Base-by-base conservation (phyloP, 257 asterid genomes). In the Nemophila menziesii region DNA sequence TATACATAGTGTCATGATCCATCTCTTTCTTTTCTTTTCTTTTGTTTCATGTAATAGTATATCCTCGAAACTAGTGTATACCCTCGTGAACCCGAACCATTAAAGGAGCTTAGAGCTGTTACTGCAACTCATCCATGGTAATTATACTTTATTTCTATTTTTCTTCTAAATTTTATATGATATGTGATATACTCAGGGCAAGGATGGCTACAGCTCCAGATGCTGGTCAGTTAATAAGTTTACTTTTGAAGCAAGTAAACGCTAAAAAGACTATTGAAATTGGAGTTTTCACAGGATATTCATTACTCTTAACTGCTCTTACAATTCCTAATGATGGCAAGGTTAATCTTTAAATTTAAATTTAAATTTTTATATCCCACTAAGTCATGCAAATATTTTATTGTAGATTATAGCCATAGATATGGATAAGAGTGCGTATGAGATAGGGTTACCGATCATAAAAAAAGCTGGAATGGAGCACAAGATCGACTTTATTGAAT, bases 201-300 rank as follows among this genome's bases (percentile, higher is more conserved):
- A 0, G 37, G 5, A 66, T 77, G 73, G 74, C 50, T 12, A 70
- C 69, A 1, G 62, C 75, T 2, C 70, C 82, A 27, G 87, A 77
- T 54, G 55, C 72, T 0, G 87, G 75, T 10, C 89, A 73, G 39
- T n/a, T 67, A 14, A 52, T 78, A 51, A 51, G 68, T 33, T 20
- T 78, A 59, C 51, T 78, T 1, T 48, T 74, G 18, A 67, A 55
- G 56, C 43, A 72, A 6, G 19, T 60, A 23, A 68, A 63, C 23
- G 75, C 89, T 0, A 70, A 70, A 46, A 78, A 58, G 20, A 78
- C 78, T 0, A 74, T 74, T 22, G 82, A 74, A 55, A 37, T 78
- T 40, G 89, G 89, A 15, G 80, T 78, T 0, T 78, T 71, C 42
- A 74, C 83, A 6, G 89, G 89, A 43, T 78, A 78, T 26, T 78